A percentile compares a stretch with the other conserved stretches of the same genome.
These are phyloP conservation scores for Gynostemma pentaphyllum DNA, from an alignment of 306 rosid species.

Conservation along the genomic window DNA sequence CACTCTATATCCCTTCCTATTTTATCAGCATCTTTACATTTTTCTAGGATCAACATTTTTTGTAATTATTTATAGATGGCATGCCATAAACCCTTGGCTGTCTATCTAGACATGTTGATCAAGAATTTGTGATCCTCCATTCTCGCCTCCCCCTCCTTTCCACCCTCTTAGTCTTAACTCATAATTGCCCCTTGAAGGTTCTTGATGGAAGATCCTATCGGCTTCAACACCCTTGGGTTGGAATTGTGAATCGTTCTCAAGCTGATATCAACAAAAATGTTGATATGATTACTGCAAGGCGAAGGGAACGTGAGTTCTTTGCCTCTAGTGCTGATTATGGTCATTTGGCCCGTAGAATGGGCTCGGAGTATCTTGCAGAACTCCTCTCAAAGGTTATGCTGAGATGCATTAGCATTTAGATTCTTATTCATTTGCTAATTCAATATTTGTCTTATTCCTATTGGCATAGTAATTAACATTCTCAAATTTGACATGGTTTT, in stretches of 20 bases:
- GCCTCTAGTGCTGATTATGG: conserved; percentile 25
- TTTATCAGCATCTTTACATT: not conserved
- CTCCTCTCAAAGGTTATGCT: conserved; percentile 35
- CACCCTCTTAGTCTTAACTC: not conserved
- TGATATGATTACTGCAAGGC: conserved; percentile 34
- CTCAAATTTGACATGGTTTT: conserved; percentile 16
- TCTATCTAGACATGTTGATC: not conserved
- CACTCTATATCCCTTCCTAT: not conserved
- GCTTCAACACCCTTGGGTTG: conserved; percentile 51
- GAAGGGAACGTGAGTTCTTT: conserved; percentile 35
- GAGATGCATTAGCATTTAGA: not conserved
- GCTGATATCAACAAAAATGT: conserved; percentile 37
- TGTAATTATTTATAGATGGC: not conserved
- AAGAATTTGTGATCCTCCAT: not conserved
- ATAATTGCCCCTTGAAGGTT: conserved; percentile 21
- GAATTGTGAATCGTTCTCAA: conserved; percentile 45
- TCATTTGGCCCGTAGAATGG: conserved; percentile 35
- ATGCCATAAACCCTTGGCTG: not conserved
- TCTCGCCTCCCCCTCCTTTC: not conserved
- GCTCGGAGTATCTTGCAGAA: conserved; percentile 46
- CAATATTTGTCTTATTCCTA: not conserved
- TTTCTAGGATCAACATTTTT: not conserved
- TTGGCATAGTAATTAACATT: not conserved
- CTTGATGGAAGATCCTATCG: conserved; percentile 39
- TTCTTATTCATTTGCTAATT: not conserved